Evolutionary conservation across 352 stramenopile species (phyloP).

Genomic region (Peronosclerospora sorghi): DNA sequence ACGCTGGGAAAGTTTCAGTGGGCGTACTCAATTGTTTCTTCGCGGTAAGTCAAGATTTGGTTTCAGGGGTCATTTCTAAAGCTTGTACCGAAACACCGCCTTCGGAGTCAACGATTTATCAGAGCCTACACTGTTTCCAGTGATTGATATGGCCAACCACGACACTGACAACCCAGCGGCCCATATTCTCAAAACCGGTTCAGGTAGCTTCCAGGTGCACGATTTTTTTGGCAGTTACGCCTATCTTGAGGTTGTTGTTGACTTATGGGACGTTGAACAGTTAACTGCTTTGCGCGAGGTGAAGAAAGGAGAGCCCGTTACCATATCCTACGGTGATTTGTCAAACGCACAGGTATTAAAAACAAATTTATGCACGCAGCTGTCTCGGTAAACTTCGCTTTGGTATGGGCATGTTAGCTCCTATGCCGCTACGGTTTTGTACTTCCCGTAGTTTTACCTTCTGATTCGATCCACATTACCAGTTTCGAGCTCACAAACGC

Average conservation of each 20-base stretch:
- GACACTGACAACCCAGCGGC: conserved; percentile 26
- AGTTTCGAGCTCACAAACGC: conserved; percentile 32
- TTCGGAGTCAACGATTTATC: conserved; percentile 23
- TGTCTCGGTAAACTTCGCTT: no score
- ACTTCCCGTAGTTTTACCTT: conserved; percentile 21
- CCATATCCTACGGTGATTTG: conserved; percentile 61
- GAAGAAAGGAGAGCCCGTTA: conserved; percentile 33
- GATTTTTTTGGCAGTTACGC: neutral
- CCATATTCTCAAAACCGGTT: conserved; percentile 33
- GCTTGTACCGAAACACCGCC: conserved; percentile 18
- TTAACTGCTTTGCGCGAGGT: conserved; percentile 37
- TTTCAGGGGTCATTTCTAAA: neutral
- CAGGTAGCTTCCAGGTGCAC: conserved; percentile 37
- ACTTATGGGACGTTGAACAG: conserved; percentile 15
- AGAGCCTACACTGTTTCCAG: conserved; percentile 52
- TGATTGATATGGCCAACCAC: conserved; percentile 79
- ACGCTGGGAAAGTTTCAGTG: conserved; percentile 42
- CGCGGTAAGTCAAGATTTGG: conserved; percentile 20
- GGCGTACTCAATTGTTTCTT: conserved; percentile 63
- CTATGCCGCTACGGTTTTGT: conserved; percentile 68
- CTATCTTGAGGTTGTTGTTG: neutral
- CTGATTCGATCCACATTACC: conserved; percentile 44
- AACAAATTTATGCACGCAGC: no score
- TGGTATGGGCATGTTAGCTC: conserved; percentile 21
- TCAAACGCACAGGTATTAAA: conserved; percentile 72